Evolutionary conservation across 306 rosid genomes (phyloP).

Genomic region (Vigna reflexopilosa): DNA sequence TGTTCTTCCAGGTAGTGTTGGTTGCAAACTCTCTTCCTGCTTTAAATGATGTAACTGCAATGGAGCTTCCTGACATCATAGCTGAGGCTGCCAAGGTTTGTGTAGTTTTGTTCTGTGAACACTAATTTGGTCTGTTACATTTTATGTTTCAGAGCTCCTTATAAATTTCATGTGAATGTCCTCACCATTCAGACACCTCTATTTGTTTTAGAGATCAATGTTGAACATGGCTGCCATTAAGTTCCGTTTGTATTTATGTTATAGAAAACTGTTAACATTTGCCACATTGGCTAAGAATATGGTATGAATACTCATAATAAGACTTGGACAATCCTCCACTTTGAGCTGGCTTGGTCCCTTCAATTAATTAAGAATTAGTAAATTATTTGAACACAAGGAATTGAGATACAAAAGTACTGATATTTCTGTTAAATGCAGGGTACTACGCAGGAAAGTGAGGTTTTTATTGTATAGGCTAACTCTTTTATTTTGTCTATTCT

Average conservation of each 20-base stretch:
- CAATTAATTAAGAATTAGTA: not conserved
- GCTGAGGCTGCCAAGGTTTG: conserved; percentile 99
- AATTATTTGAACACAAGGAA: not conserved
- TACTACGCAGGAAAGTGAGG: not conserved
- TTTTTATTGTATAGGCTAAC: not conserved
- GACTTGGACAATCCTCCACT: not conserved
- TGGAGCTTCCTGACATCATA: conserved; percentile 96
- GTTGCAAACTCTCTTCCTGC: conserved; percentile 98
- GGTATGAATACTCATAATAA: not conserved
- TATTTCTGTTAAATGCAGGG: not conserved
- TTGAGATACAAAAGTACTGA: not conserved
- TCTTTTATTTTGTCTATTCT: not conserved
- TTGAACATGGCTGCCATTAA: conserved; percentile 12
- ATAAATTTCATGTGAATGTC: conserved; percentile 28
- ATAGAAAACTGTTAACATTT: conserved; percentile 17
- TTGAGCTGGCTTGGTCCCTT: not conserved
- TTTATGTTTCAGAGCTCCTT: conserved; percentile 1
- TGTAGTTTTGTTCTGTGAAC: conserved; percentile 36
- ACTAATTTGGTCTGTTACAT: conserved; percentile 4
- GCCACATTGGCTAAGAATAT: not conserved
- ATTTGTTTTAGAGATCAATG: not conserved
- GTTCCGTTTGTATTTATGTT: conserved; percentile 27
- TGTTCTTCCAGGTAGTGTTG: conserved; percentile 80
- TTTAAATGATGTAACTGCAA: conserved; percentile 91
- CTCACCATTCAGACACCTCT: conserved; percentile 14